Evolutionary conservation across 352 stramenopile genomes (phyloP).

Genomic region (Pythium phragmiticola): DNA sequence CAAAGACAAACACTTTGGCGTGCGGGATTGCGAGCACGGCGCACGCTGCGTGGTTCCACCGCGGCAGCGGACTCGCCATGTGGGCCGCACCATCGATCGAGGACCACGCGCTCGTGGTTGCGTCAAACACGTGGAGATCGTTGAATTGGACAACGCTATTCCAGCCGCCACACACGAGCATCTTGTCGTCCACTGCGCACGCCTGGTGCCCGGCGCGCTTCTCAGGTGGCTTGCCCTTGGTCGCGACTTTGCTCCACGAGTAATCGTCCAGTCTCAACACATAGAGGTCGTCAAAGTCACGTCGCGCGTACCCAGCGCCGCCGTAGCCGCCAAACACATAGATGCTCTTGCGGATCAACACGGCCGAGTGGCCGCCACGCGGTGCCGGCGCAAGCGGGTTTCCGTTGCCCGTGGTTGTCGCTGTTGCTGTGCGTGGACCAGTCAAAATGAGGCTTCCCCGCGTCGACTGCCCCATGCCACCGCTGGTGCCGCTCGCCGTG

Average conservation of each 20-base stretch:
- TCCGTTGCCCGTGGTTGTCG: background rate
- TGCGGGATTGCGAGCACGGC: slow-evolving; percentile 94
- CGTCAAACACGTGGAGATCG: slow-evolving; percentile 94
- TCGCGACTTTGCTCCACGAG: slow-evolving; percentile 80
- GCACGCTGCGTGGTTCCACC: slow-evolving; percentile 95
- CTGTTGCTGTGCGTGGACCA: background rate
- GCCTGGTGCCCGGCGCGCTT: slow-evolving; percentile 92
- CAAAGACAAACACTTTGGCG: slow-evolving; percentile 96
- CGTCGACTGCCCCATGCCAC: slow-evolving; percentile 48
- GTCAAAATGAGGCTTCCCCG: slow-evolving; percentile 20
- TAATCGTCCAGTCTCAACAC: slow-evolving; percentile 88
- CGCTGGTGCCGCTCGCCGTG: background rate
- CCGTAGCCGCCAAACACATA: slow-evolving; percentile 96
- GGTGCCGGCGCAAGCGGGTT: slow-evolving; percentile 48
- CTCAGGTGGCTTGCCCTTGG: slow-evolving; percentile 86
- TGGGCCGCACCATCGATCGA: slow-evolving; percentile 62
- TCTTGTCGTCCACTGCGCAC: slow-evolving; percentile 85
- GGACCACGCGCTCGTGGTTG: slow-evolving; percentile 81
- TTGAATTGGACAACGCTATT: slow-evolving; percentile 95
- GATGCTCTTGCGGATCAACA: slow-evolving; percentile 78
- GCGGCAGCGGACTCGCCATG: slow-evolving; percentile 72
- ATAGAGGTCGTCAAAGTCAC: slow-evolving; percentile 95
- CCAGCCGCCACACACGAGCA: slow-evolving; percentile 95
- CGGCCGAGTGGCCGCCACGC: slow-evolving; percentile 88
- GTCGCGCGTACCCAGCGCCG: slow-evolving; percentile 86